Evolutionary conservation across 257 asterid species (phyloP), one percentile per base, ranked within the genome.

Genomic region (Przewalskia tangutica): DNA sequence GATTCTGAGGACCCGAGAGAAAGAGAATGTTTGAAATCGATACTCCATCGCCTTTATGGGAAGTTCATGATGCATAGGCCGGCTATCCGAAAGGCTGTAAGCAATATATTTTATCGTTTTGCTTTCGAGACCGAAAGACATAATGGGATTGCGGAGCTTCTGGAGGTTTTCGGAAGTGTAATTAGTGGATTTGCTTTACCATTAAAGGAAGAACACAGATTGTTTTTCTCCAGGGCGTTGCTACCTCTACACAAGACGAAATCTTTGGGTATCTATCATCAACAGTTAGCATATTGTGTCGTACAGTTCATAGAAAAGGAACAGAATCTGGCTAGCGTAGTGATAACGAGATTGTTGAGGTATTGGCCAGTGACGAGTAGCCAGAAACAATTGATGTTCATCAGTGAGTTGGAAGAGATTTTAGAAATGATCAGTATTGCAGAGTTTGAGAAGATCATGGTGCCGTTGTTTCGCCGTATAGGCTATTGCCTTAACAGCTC

Each of bases 51-150:
- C 54, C 88, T 88, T 40, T 88, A 88, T 60, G 91, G 88, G 17
- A 88, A 86, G 83, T 88, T 88, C 73, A 88, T 88, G 91, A 83
- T 88, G 88, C 89, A 86, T 82, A 81, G 91, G 82, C 86, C 91
- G 80, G 85, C 71, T 71, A 88, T 88, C 50, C 81, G 91, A 58
- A 88, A 88, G 83, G 88, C 88, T 6, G 89, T 86, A 4, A 84
- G 88, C 86, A 84, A 88, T 83, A 78, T 86, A 17, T 84, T 88
- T 20, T 88, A 86, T 82, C 71, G 88, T 62, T 86, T 88, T 80
- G 89, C 85, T 73, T 88, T 83, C 44, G 91, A 88, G 68, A 83
- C 88, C 3, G 87, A 88, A 76, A 78, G 89, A 81, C 91, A 88
- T 81, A 86, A 88, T 36, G 91, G 91, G 44, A 83, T 88, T 58